Conservation (phyloP, 257 asterid genomes). For the Solanum ahanhuiri region DNA sequence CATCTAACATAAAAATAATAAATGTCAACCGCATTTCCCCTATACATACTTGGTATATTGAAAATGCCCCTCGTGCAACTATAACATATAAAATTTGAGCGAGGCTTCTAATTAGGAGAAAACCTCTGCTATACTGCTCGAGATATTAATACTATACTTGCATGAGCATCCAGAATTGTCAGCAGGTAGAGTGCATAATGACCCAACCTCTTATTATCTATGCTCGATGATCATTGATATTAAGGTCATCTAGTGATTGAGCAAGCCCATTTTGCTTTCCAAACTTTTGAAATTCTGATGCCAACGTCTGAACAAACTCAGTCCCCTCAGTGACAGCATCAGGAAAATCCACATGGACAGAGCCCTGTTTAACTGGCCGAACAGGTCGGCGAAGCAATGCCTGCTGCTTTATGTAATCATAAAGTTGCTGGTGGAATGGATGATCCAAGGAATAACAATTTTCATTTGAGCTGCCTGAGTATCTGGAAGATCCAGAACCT, state of each 20-base stretch:
- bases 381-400: conserved; percentile 8
- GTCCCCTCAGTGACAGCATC: conserved; percentile 38
- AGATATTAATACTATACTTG: not conserved
- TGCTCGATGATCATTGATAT: conserved; percentile 19
- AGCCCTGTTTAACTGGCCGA: conserved; percentile 45
- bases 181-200: not conserved
- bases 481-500: conserved; percentile 42
- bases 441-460: conserved; percentile 62
- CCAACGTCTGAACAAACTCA: conserved; percentile 50
- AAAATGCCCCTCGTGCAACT: not conserved
- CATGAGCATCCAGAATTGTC: not conserved
- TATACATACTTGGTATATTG: not conserved
- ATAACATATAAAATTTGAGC: not conserved
- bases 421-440: conserved; percentile 61
- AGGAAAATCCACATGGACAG: conserved; percentile 61
- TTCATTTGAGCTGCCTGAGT: conserved; percentile 12
- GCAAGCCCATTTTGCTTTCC: conserved; percentile 24
- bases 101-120: not conserved
- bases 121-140: not conserved
- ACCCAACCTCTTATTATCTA: not conserved
- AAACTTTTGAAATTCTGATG: conserved; percentile 42
- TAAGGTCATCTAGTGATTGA: conserved; percentile 21
- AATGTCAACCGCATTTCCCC: not conserved
- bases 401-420: conserved; percentile 50
- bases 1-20: not conserved